These are phyloP conservation scores for Penicillium subrubescens DNA, from an alignment of 495 filamentous ascomycete species.

Conservation along the genomic window DNA sequence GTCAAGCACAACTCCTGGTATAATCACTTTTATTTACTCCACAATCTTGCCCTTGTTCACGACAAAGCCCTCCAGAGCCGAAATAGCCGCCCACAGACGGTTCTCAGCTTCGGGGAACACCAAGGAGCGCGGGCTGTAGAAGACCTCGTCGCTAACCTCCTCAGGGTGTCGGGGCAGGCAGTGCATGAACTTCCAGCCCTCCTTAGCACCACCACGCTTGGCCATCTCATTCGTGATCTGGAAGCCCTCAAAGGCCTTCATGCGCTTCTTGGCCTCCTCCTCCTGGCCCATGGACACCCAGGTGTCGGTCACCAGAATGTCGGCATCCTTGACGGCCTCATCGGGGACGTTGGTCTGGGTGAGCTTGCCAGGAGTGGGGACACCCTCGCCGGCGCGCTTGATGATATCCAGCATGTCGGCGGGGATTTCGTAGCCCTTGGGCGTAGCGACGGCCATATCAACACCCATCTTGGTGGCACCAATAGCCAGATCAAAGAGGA, in stretches of 20 bases:
- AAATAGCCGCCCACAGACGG: constrained; percentile 85
- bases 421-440: constrained; percentile 78
- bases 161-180: constrained; percentile 92
- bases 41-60: constrained; percentile 80
- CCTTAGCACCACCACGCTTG: constrained; percentile 80
- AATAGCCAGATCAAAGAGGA: constrained; percentile 89
- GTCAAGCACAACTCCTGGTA: background rate
- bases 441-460: constrained; percentile 82
- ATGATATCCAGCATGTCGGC: constrained; percentile 69
- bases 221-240: constrained; percentile 86
- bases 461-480: constrained; percentile 84
- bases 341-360: constrained; percentile 77
- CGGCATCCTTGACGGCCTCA: constrained; percentile 84
- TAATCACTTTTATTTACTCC: constrained; percentile 31
- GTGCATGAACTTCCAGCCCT: constrained; percentile 97
- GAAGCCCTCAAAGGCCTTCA: constrained; percentile 84
- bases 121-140: constrained; percentile 77
- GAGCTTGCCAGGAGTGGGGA: constrained; percentile 63
- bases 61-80: constrained; percentile 85
- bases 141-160: constrained; percentile 93
- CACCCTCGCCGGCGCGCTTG: constrained; percentile 55
- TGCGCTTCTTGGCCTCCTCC: constrained; percentile 69
- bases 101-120: constrained; percentile 97
- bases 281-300: constrained; percentile 99
- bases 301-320: constrained; percentile 92